Percentiles rank a stretch among this genome's conserved stretches.
phyloP scores from a whole-genome alignment of 495 filamentous ascomycete species.

The Collariella sp. region DNA sequence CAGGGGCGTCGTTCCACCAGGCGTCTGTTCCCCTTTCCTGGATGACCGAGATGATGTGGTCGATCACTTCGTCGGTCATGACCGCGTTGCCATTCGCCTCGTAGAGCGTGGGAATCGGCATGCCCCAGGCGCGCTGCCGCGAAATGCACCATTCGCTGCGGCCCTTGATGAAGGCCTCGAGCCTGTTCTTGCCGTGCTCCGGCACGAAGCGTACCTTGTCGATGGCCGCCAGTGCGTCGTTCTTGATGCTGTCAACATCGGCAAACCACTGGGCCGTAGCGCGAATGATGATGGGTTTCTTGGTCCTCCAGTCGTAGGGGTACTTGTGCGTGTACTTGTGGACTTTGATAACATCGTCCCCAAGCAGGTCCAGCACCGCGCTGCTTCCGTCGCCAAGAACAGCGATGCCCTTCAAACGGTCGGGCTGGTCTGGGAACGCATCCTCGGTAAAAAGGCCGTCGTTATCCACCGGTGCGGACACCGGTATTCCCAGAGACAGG shows the following conservation, averaged over 20 bases:
- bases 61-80: constrained; percentile 67
- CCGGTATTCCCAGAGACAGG: constrained; percentile 51
- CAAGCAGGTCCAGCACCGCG: constrained; percentile 58
- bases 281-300: constrained; percentile 78
- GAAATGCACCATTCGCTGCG: constrained; percentile 98
- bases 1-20: constrained; percentile 79
- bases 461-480: constrained; percentile 73
- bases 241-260: constrained; percentile 74
- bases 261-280: constrained; percentile 98
- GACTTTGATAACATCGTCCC: constrained; percentile 50
- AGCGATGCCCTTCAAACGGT: constrained; percentile 41
- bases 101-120: constrained; percentile 90
- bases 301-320: constrained; percentile 95
- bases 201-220: constrained; percentile 71
- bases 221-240: constrained; percentile 56
- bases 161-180: constrained; percentile 76
- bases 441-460: constrained; percentile 68
- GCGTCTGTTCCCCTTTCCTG: constrained; percentile 70
- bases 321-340: constrained; percentile 82
- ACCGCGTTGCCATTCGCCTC: constrained; percentile 60
- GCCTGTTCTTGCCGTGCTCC: constrained; percentile 55
- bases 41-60: constrained; percentile 76
- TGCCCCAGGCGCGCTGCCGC: constrained; percentile 92
- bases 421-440: constrained; percentile 59
- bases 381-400: constrained; percentile 51